These are phyloP conservation scores for Pulveroboletus sp. DNA, from an alignment of 768 basidiomycete genomes.

Conservation along the genomic window DNA sequence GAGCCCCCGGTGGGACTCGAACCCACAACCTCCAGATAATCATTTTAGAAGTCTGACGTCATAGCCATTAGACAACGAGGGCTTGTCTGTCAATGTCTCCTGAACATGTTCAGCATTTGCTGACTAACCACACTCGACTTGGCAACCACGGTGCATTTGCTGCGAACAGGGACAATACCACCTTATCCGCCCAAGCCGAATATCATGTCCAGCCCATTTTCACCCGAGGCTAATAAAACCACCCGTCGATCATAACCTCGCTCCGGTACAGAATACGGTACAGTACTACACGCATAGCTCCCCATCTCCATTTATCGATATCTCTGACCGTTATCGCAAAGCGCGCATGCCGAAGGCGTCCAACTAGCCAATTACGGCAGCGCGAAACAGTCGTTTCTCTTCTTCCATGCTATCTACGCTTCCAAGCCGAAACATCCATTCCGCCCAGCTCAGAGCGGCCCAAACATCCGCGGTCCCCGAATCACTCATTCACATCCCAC, in stretches of 20 bases:
- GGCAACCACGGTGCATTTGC: no score
- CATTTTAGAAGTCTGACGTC: constrained; percentile 88
- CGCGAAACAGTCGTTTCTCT: constrained; percentile 4
- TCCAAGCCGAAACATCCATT: neutral
- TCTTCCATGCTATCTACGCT: constrained; percentile 14
- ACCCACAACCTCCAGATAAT: constrained; percentile 85
- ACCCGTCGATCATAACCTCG: no score
- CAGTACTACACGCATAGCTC: no score
- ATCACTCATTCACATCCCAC: neutral
- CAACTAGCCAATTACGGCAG: constrained; percentile 11
- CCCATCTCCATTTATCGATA: neutral
- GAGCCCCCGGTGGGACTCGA: constrained; percentile 83
- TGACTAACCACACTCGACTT: no score
- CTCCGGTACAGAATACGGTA: no score
- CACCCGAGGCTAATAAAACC: no score
- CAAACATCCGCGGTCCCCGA: constrained; percentile 5
- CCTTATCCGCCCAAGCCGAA: no score
- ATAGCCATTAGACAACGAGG: constrained; percentile 89
- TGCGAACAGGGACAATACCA: no score
- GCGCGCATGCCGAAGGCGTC: neutral
- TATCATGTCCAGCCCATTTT: no score
- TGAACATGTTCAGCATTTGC: neutral
- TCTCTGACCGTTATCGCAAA: constrained; percentile 11
- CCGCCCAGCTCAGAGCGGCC: neutral
- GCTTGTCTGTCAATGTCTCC: constrained; percentile 29